These are phyloP conservation scores for Antitrichia curtipendula DNA, from an alignment of 225 moss, liverwort and hornwort genomes.

Conservation along the genomic window DNA sequence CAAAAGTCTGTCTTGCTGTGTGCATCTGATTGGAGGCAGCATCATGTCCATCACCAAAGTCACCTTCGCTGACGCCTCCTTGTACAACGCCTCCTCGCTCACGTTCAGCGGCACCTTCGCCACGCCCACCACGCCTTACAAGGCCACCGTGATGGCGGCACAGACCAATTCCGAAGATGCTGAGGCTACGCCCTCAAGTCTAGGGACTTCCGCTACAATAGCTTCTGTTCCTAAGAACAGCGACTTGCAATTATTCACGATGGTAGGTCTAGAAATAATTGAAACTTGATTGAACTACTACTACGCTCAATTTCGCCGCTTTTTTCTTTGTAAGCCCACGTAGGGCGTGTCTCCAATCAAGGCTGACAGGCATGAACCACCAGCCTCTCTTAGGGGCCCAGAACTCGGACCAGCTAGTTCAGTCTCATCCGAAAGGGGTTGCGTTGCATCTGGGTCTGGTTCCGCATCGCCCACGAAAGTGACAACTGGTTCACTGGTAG, in stretches of 20 bases:
- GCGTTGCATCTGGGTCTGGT: conserved; percentile 36
- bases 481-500: neutral
- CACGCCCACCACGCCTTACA: neutral
- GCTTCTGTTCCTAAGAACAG: neutral
- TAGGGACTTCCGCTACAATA: neutral
- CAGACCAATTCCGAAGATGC: neutral
- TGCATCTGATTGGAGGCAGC: neutral
- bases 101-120: neutral
- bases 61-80: neutral
- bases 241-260: neutral
- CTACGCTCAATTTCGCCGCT: conserved; percentile 9
- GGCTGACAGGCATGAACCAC: conserved; percentile 11
- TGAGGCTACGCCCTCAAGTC: neutral
- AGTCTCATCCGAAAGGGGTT: conserved; percentile 16
- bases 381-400: neutral
- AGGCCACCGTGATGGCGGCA: neutral
- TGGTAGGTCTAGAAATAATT: neutral
- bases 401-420: neutral
- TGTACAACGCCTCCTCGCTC: neutral
- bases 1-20: neutral
- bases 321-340: conserved; percentile 42
- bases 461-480: neutral
- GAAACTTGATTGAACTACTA: neutral
- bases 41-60: neutral
- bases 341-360: conserved; percentile 43